Evolutionary conservation across 306 rosid species (phyloP).

Genomic region (Vigna mungo): DNA sequence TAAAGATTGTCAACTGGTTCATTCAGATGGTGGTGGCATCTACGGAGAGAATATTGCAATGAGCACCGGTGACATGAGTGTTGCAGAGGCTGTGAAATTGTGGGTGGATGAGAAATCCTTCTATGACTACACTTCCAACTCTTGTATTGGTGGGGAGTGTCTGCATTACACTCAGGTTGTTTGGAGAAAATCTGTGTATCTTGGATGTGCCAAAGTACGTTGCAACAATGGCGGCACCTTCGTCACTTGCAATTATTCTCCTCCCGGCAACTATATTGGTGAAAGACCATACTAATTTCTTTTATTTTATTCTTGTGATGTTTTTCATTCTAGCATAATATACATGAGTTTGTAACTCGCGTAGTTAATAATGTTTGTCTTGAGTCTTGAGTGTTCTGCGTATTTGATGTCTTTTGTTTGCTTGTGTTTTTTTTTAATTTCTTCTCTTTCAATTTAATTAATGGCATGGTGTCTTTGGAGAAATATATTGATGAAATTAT

Average conservation of each 20-base stretch:
- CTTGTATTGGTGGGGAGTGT: constrained; percentile 48
- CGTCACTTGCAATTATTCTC: constrained; percentile 55
- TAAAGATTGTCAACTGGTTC: constrained; percentile 42
- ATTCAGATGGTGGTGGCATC: constrained; percentile 38
- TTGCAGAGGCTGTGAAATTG: constrained; percentile 36
- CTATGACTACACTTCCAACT: constrained; percentile 46
- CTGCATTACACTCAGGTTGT: constrained; percentile 61
- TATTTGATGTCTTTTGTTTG: too few relatives aligned
- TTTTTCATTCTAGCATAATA: not conserved
- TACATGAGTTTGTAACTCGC: too few relatives aligned
- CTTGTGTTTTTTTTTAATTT: too few relatives aligned
- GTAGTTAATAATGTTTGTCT: too few relatives aligned
- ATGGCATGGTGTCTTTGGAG: too few relatives aligned
- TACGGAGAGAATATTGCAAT: constrained; percentile 40
- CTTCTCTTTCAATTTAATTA: too few relatives aligned
- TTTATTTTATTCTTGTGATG: not conserved
- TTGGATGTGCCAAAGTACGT: constrained; percentile 65
- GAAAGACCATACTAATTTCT: constrained; percentile 45
- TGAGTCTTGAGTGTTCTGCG: too few relatives aligned
- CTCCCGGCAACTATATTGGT: constrained; percentile 51
- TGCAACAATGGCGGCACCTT: constrained; percentile 50
- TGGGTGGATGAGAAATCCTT: constrained; percentile 52
- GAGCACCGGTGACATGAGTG: constrained; percentile 19
- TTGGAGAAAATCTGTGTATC: constrained; percentile 47
- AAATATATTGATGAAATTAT: too few relatives aligned